Evolutionary conservation across 1,139 yeast species (phyloP).

Genomic region (Suhomyces wounanorum): DNA sequence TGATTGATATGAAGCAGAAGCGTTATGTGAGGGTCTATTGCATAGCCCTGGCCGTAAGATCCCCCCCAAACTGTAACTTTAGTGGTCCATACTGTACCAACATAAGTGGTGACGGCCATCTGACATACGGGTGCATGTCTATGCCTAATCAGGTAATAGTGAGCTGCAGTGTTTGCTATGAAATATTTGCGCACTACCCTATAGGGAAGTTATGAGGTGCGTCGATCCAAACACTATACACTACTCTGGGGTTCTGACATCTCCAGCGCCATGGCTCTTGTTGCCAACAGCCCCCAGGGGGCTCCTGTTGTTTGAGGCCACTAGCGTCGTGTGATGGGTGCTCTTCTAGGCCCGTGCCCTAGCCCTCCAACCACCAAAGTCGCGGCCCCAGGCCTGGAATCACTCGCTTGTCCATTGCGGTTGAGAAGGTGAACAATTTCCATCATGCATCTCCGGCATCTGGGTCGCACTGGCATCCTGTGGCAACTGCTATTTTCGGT

Average conservation of each 20-base stretch:
- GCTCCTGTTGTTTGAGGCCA: neutral
- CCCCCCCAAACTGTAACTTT: too few relatives aligned
- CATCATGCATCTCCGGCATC: neutral
- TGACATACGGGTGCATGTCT: neutral
- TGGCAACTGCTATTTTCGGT: neutral
- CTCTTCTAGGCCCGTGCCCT: neutral
- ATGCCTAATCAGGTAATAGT: conserved; percentile 4
- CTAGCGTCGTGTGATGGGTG: neutral
- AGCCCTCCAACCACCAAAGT: too few relatives aligned
- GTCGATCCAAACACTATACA: neutral
- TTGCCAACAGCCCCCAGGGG: neutral
- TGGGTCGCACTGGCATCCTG: neutral
- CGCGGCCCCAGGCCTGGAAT: too few relatives aligned
- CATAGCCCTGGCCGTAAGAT: too few relatives aligned
- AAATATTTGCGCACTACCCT: conserved; percentile 5
- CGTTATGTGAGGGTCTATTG: too few relatives aligned
- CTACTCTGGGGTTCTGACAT: neutral
- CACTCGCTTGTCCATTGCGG: too few relatives aligned
- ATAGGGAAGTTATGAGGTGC: conserved; percentile 6
- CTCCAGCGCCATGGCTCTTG: neutral
- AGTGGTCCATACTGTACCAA: neutral
- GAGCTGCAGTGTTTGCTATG: neutral
- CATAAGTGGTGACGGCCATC: neutral
- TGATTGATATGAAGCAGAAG: neutral
- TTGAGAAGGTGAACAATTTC: neutral